phyloP scores from a whole-genome alignment of 2,329 filamentous ascomycete genomes.

The Fusarium illudens region DNA sequence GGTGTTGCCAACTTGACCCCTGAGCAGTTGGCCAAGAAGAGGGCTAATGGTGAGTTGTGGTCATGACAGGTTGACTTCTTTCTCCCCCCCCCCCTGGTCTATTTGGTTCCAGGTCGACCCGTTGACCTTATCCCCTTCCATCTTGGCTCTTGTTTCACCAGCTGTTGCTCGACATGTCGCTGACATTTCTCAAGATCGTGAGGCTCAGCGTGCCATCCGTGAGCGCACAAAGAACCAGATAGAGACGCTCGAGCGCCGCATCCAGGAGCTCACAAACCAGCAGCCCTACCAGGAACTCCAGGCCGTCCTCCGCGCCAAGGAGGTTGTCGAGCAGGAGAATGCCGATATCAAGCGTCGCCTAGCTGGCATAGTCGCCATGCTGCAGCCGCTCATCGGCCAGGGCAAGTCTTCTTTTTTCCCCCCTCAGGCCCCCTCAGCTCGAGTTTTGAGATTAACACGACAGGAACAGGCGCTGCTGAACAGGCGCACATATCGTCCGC shows the following conservation, averaged over 20 bases:
- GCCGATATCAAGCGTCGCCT: conserved; percentile 77
- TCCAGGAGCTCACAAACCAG: conserved; percentile 79
- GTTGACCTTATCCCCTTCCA: conserved; percentile 4
- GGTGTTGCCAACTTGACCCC: conserved; percentile 72
- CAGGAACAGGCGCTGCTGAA: conserved; percentile 38
- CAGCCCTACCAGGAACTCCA: conserved; percentile 88
- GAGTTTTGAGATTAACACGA: conserved; percentile 2
- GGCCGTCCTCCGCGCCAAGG: conserved; percentile 76
- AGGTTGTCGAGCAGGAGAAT: conserved; percentile 81
- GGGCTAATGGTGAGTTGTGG: conserved; percentile 61
- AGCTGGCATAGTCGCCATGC: conserved; percentile 68
- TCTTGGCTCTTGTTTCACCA: neutral
- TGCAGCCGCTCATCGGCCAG: conserved; percentile 64
- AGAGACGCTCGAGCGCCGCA: conserved; percentile 74
- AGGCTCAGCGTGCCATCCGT: conserved; percentile 85
- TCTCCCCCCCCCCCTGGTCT: neutral
- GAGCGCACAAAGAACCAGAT: conserved; percentile 85
- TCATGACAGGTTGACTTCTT: conserved; percentile 1
- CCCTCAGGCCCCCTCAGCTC: neutral
- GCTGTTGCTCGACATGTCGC: conserved; percentile 15
- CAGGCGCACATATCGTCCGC: conserved; percentile 47
- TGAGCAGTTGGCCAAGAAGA: conserved; percentile 76
- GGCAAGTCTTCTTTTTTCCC: conserved; percentile 30
- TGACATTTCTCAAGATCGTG: conserved; percentile 67
- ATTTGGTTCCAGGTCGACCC: neutral